Conservation (phyloP, 768 basidiomycete genomes). For the Termitomyces sp. region DNA sequence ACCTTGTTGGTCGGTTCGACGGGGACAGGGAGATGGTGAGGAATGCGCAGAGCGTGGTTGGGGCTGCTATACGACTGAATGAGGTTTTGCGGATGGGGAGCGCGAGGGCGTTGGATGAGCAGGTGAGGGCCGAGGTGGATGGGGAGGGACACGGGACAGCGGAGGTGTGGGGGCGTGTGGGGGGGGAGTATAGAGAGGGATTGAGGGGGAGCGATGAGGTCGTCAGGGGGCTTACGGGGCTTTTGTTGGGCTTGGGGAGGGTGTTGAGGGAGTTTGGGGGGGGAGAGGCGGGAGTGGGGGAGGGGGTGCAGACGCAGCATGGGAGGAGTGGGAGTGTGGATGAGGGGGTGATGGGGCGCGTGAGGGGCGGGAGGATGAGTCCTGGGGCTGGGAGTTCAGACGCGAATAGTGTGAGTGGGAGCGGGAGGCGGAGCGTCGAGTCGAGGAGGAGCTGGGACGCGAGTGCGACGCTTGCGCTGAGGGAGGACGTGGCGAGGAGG, state of each 20-base stretch:
- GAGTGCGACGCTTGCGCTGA: slow-evolving; percentile 26
- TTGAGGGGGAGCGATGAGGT: slow-evolving; percentile 74
- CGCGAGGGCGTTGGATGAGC: slow-evolving; percentile 59
- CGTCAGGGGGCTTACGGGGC: slow-evolving; percentile 70
- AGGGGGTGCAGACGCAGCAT: slow-evolving; percentile 21
- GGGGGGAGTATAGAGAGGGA: slow-evolving; percentile 69
- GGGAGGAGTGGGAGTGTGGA: slow-evolving; percentile 51
- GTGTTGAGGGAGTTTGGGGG: slow-evolving; percentile 53
- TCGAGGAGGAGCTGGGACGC: slow-evolving; percentile 51
- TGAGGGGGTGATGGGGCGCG: slow-evolving; percentile 39
- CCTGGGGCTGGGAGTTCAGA: slow-evolving; percentile 22
- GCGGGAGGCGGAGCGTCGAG: slow-evolving; percentile 49
- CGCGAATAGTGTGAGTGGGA: slow-evolving; percentile 26
- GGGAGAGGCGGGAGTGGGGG: slow-evolving; percentile 22
- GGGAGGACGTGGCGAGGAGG: slow-evolving; percentile 38
- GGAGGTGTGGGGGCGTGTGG: slow-evolving; percentile 66
- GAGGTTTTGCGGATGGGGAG: slow-evolving; percentile 53
- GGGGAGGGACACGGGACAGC: slow-evolving; percentile 25
- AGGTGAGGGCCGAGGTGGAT: slow-evolving; percentile 70
- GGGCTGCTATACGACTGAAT: slow-evolving; percentile 66
- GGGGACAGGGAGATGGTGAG: slow-evolving; percentile 24
- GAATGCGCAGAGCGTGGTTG: slow-evolving; percentile 60
- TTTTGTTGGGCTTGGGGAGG: slow-evolving; percentile 72
- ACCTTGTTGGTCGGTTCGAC: slow-evolving; percentile 50
- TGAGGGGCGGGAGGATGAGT: slow-evolving; percentile 21